Evolutionary conservation across 164 flowering plant genomes (phyloP), one percentile per base, ranked within the genome.

Genomic region (Piper betle): DNA sequence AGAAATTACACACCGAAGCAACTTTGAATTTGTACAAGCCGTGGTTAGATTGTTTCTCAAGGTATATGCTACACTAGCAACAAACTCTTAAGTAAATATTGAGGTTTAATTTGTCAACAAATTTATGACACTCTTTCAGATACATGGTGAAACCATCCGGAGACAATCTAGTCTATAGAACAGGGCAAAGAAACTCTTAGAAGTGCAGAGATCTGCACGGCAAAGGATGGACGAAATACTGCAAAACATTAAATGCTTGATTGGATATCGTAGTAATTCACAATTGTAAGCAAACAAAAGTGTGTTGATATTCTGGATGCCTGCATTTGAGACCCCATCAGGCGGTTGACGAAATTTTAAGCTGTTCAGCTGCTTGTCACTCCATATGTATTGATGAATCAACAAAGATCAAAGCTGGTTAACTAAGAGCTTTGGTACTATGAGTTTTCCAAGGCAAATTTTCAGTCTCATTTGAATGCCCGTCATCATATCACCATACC

Each of bases 1-100:
- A 41, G 97, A 94, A 71, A 69, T 82, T 38, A 79, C 96, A 20
- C 68, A 81, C 79, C 71, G 95, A 69, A 81, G 80, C 75, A 83
- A 94, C 72, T 94, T 83, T 60, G 97, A 94, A 78, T 94, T 88
- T 65, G 67, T 88, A 37, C 99, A 91, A 66, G 99, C 97, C 39
- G 70, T 94, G 18, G 62, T 94, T 62, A 75, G 86, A 71, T 62
- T 94, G 68, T 91, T 88, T 74, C 71, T 94, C 60, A 94, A 86
- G 97, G 97, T 86, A 78, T 11, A 48, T 6, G 52, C 25, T 15
- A 12, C 50, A 8, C 50, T 43, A 15, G 8, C 12, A 43, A 2
- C 50, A 10, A 43, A 8, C 4, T 59, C 37, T 6, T 59, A 20
- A 39, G 10, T n/a, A 59, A 41, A 4, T 37, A 53, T 38, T 42